Base-by-base conservation (phyloP, 768 basidiomycete genomes). In the Flagelloscypha sp. region DNA sequence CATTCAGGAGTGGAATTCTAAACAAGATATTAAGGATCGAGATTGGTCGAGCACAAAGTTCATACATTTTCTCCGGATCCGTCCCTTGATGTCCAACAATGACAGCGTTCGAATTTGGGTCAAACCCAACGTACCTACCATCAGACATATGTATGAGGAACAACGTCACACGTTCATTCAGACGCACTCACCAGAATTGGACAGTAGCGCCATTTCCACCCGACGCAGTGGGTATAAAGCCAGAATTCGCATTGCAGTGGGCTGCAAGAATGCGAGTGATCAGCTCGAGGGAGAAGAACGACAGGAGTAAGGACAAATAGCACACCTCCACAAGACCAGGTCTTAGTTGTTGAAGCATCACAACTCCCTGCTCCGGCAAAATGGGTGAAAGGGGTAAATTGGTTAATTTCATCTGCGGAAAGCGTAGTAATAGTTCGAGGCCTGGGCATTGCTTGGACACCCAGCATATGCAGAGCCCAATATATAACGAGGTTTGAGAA, bases 301-400 rank as follows among this genome's bases (percentile, higher is more conserved):
- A n/a, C n/a, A n/a, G n/a, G 45, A 32, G 27, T 27, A 41, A n/a
- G n/a, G n/a, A n/a, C n/a, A n/a, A n/a, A n/a, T n/a, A n/a, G n/a
- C n/a, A n/a, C n/a, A 61, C 66, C 42, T 53, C 77, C 78, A 50
- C 76, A 79, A 22, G 62, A 48, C 73, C 76, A 78, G 15, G 59
- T 56, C 27, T 65, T 43, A 17, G 66, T 70, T 24, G 53, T 35
- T 3, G 61, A 35, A 5, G 72, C 54, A 11, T 51, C 33, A 37
- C 77, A 79, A 44, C 72, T 71, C 1, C 59, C 74, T 7, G 72
- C 49, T 22, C 66, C 65, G 1, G 76, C 72, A 43, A 67, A 76
- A 36, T 52, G 56, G 0, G 70, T 65, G 55, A 66, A 78, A 1
- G 74, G 62, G 24, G 46, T 63, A 49, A 63, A 77, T 9, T 45